Evolutionary conservation across 108 stramenopile species (phyloP).

Genomic region (Skeletonema menzelii): DNA sequence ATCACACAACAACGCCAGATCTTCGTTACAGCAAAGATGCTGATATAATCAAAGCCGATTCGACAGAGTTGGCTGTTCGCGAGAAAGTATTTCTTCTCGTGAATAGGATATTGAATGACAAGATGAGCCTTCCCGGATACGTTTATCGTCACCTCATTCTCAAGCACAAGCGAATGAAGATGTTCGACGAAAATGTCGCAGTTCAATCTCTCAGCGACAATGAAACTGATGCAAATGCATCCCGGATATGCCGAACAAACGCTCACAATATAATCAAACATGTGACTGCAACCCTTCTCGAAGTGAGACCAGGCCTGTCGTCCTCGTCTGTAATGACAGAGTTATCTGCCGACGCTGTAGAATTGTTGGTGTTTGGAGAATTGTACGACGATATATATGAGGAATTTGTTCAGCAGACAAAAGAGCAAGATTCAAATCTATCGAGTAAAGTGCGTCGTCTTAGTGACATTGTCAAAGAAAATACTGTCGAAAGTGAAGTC

Average conservation of each 20-base stretch:
- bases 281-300: slow-evolving; percentile 81
- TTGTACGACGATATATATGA: slow-evolving; percentile 59
- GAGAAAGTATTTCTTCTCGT: slow-evolving; percentile 84
- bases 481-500: background rate
- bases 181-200: slow-evolving; percentile 14
- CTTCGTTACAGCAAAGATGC: slow-evolving; percentile 66
- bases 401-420: slow-evolving; percentile 36
- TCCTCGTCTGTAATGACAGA: slow-evolving; percentile 70
- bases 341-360: slow-evolving; percentile 73
- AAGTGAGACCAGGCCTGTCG: slow-evolving; percentile 74
- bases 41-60: slow-evolving; percentile 75
- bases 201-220: background rate
- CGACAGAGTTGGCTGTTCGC: slow-evolving; percentile 66
- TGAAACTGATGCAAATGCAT: background rate
- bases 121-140: slow-evolving; percentile 79
- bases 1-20: slow-evolving; percentile 21
- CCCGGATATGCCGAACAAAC: slow-evolving; percentile 57
- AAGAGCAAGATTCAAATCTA: slow-evolving; percentile 38
- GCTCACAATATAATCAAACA: slow-evolving; percentile 86
- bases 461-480: slow-evolving; percentile 2
- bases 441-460: slow-evolving; percentile 51
- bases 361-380: slow-evolving; percentile 81
- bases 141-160: slow-evolving; percentile 72
- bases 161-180: slow-evolving; percentile 42
- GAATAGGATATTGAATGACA: slow-evolving; percentile 76